These are phyloP conservation scores for Rosa lucieae DNA, from an alignment of 306 rosid species.

Conservation along the genomic window DNA sequence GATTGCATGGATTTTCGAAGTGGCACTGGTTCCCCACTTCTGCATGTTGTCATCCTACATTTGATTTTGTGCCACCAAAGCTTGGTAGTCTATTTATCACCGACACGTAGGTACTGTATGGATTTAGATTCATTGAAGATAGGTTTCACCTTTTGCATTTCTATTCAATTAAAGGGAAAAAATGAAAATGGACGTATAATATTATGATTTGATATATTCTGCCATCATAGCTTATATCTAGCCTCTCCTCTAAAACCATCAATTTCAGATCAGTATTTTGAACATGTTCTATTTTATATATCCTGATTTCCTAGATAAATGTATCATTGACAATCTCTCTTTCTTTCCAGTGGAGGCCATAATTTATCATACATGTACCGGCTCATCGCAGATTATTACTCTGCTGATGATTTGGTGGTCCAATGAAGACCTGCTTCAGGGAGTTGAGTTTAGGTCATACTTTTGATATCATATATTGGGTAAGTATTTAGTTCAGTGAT, in stretches of 20 bases:
- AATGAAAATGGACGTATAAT: neutral
- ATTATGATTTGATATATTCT: neutral
- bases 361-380: constrained; percentile 95
- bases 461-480: constrained; percentile 34
- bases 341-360: constrained; percentile 85
- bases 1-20: constrained; percentile 86
- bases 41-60: constrained; percentile 84
- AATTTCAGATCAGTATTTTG: neutral
- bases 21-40: constrained; percentile 58
- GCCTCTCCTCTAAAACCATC: neutral
- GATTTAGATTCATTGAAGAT: neutral
- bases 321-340: constrained; percentile 23
- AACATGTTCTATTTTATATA: neutral
- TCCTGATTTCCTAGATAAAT: constrained; percentile 6
- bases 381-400: constrained; percentile 90
- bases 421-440: constrained; percentile 50
- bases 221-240: neutral
- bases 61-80: constrained; percentile 92
- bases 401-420: constrained; percentile 93
- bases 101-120: constrained; percentile 70
- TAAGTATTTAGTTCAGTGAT: constrained; percentile 16
- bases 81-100: constrained; percentile 89
- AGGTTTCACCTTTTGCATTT: neutral
- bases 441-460: constrained; percentile 43
- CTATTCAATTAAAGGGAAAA: neutral